Base-by-base conservation (phyloP, 2,329 filamentous ascomycete species). In the Xylaria sp. region DNA sequence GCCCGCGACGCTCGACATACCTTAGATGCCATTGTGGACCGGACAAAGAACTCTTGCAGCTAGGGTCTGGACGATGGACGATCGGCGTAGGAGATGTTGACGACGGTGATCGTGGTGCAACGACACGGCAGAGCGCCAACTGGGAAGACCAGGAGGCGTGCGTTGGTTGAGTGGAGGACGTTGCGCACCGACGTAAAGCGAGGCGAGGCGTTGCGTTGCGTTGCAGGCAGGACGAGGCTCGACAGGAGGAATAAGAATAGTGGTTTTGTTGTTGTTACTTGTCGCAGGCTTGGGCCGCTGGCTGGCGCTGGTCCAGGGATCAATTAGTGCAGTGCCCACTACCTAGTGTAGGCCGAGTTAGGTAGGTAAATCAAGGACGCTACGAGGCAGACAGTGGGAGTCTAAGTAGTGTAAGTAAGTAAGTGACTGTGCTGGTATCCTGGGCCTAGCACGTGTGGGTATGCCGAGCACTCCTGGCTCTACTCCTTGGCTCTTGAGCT, bases 1-100 rank as follows among this genome's bases (percentile, higher is more conserved):
- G 38, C 21, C 23, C 31, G 51, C 47, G 60, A 58, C 52, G 57
- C 47, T 31, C 29, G 58, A 72, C 72, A 59, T 72, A 78, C 76
- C 72, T 78, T 78, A 59, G 75, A 77, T 58, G 76, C 76, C 76
- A 78, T 78, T 74, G 73, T 73, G 67, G 38, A 54, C 43, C 35
- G 49, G 54, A 62, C 53, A 53, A 66, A 60, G 51, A 60, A 65
- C 48, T 67, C 63, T 51, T 63, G 62, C 62, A 58, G 60, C 63
- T 62, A 68, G 57, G 62, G 60, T 46, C 55, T 63, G 41, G 44
- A 55, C 31, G 59, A 59, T 48, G 64, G 57, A 41, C 29, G 41
- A 29, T 60, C 13, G 38, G 47, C 57, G 29, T 44, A 23, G 31
- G 17, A 43, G 49, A 25, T 23, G 44, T 37, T 25, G 49, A 63